Base-by-base conservation (phyloP, 2,329 filamentous ascomycete genomes). In the Blastomyces emzantsi region DNA sequence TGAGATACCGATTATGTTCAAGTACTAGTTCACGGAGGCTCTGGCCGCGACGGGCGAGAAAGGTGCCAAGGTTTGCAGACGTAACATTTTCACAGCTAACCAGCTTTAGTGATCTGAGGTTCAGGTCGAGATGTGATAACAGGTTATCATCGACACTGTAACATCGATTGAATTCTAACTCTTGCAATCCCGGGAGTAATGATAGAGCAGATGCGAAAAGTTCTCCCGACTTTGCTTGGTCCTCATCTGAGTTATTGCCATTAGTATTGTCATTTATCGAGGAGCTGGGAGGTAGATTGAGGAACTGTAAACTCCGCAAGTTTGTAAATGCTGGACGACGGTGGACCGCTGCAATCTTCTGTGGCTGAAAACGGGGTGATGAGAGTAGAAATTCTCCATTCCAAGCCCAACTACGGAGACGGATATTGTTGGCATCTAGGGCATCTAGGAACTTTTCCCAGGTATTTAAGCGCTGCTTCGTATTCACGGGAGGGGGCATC, bases 71-170 rank as follows among this genome's bases (percentile, higher is more conserved):
- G 64, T 86, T 82, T 3, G 86, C 81, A 0, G 90, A 88, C 4
- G 81, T 85, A 11, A 96, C 76, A 66, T 89, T 85, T 76, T 87
- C 87, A 71, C 92, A 97, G 69, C 94, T 93, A 67, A 87, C 85
- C 19, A 97, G 79, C 67, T 88, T 88, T 3, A 97, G 80, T 56
- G 84, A 83, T 56, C 82, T 77, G 25, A 97, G 79, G 3, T 79
- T 82, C 13, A 77, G 80, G 0, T 92, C 90, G 7, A 97, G 77
- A 3, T 84, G 78, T 1, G 83, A 80, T n/a, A 96, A 78, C 22
- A 95, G 80, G 9, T 80, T 79, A 8, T 85, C 82, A 70, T 89
- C 89, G 64, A 91, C 82, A 43, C 90, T 80, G 2, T 86, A 87
- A 54, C 88, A 95, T 8, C 87, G 88, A 70, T 92, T 86, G 67